A percentile compares a stretch with the other conserved stretches of the same genome.
Conservation (phyloP, 768 basidiomycete genomes). For the Heimioporus sp. region DNA sequence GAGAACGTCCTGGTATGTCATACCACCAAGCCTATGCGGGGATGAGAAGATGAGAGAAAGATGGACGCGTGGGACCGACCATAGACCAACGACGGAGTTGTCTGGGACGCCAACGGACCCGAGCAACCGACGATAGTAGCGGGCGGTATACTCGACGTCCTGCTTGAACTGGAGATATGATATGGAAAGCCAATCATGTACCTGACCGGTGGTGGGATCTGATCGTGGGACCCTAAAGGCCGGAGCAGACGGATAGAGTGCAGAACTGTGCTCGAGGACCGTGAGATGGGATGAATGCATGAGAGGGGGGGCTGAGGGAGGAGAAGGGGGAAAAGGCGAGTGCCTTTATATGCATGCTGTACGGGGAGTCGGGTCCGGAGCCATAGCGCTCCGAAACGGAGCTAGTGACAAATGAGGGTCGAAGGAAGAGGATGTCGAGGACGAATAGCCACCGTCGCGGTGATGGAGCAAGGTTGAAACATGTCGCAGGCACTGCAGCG, state of each 20-base stretch:
- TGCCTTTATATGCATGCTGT: slow-evolving; percentile 33
- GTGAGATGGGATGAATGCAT: slow-evolving; percentile 55
- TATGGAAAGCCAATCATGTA: slow-evolving; percentile 57
- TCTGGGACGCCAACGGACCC: slow-evolving; percentile 42
- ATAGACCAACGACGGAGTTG: slow-evolving; percentile 67
- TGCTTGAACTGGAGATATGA: slow-evolving; percentile 61
- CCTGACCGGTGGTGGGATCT: slow-evolving; percentile 40
- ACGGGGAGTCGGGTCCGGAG: slow-evolving; percentile 12
- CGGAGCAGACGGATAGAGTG: slow-evolving; percentile 44
- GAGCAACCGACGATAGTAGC: slow-evolving; percentile 59
- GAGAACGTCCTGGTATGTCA: slow-evolving; percentile 67
- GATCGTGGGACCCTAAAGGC: slow-evolving; percentile 61
- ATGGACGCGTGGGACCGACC: slow-evolving; percentile 44
- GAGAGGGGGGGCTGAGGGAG: slow-evolving; percentile 8
- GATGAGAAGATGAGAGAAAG: slow-evolving; percentile 7
- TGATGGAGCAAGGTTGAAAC: slow-evolving; percentile 35
- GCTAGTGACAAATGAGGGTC: slow-evolving; percentile 25
- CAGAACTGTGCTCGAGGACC: slow-evolving; percentile 56
- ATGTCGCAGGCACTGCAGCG: slow-evolving; percentile 34
- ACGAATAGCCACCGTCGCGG: slow-evolving; percentile 34
- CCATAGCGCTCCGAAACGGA: slow-evolving; percentile 29
- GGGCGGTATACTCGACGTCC: slow-evolving; percentile 66
- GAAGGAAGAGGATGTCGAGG: slow-evolving; percentile 27
- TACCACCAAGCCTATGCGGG: slow-evolving; percentile 61
- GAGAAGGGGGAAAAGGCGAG: slow-evolving; percentile 3